These are phyloP conservation scores for Yarrowia phangngaensis DNA, from an alignment of 805 yeast genomes.

Conservation along the genomic window DNA sequence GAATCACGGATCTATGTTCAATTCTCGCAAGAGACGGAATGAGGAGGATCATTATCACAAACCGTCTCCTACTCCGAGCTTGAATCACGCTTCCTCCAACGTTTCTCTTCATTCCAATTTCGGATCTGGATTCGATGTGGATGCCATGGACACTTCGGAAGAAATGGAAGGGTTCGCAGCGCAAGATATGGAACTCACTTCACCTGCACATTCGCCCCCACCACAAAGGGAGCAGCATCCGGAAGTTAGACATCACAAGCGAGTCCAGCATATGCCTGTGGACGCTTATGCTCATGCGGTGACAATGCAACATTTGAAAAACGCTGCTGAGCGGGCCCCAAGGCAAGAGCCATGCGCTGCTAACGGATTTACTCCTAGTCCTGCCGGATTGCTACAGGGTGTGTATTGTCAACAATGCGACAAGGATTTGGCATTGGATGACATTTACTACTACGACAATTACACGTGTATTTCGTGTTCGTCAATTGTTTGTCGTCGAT, in stretches of 20 bases:
- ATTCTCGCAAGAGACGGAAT: constrained; percentile 17
- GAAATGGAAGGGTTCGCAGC: neutral
- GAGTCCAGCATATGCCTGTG: neutral
- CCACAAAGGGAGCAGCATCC: neutral
- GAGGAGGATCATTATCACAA: constrained; percentile 10
- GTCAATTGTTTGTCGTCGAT: constrained; percentile 7
- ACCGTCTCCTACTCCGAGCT: neutral
- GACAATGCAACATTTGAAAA: constrained; percentile 4
- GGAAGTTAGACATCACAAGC: neutral
- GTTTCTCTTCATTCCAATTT: constrained; percentile 8
- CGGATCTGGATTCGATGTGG: constrained; percentile 1
- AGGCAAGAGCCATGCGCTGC: constrained; percentile 13
- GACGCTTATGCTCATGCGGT: constrained; percentile 9
- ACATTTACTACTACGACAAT: constrained; percentile 16
- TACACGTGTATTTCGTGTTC: constrained; percentile 27
- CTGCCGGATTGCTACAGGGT: neutral
- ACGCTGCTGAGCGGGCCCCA: constrained; percentile 1
- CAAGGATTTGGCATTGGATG: constrained; percentile 11
- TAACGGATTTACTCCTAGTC: constrained; percentile 4
- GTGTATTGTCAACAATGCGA: constrained; percentile 17
- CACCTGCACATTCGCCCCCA: constrained; percentile 1
- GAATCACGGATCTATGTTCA: constrained; percentile 22
- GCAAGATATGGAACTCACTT: constrained; percentile 2
- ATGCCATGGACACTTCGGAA: neutral
- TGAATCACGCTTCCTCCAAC: neutral